These are phyloP conservation scores for Yueomyces sp. DNA, from an alignment of 805 yeast species.

Conservation along the genomic window DNA sequence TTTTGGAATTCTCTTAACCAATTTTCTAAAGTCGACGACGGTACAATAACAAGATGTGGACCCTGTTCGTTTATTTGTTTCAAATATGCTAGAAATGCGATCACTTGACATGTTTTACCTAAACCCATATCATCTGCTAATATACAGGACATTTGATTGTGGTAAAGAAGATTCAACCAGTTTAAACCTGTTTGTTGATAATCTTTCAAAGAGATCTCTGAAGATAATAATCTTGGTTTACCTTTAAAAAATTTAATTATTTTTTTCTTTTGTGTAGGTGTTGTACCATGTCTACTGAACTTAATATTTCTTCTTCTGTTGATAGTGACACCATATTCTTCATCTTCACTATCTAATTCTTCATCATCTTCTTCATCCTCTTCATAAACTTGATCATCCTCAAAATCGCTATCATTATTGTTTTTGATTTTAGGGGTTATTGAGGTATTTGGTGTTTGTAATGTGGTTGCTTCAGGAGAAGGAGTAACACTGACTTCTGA, in stretches of 20 bases:
- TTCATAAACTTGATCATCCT: conserved; percentile 17
- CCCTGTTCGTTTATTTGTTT: conserved; percentile 49
- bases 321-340: conserved; percentile 5
- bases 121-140: conserved; percentile 98
- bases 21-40: conserved; percentile 91
- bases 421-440: conserved; percentile 1
- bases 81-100: conserved; percentile 77
- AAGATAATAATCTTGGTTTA: conserved; percentile 57
- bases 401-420: conserved; percentile 4
- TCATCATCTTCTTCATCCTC: conserved; percentile 16
- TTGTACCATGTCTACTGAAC: conserved; percentile 1
- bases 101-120: conserved; percentile 95
- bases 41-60: conserved; percentile 90
- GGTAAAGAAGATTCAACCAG: conserved; percentile 77
- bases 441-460: background rate
- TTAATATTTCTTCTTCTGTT: conserved; percentile 15
- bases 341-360: conserved; percentile 10
- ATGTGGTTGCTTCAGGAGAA: conserved; percentile 4
- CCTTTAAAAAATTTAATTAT: conserved; percentile 39
- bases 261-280: conserved; percentile 5
- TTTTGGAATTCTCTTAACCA: conserved; percentile 92
- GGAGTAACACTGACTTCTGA: conserved; percentile 13
- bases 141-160: conserved; percentile 73
- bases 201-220: conserved; percentile 56
- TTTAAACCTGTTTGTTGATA: conserved; percentile 97